Evolutionary conservation across 202 grass and related monocot species (phyloP).

Genomic region (Tripidium arundinaceum): DNA sequence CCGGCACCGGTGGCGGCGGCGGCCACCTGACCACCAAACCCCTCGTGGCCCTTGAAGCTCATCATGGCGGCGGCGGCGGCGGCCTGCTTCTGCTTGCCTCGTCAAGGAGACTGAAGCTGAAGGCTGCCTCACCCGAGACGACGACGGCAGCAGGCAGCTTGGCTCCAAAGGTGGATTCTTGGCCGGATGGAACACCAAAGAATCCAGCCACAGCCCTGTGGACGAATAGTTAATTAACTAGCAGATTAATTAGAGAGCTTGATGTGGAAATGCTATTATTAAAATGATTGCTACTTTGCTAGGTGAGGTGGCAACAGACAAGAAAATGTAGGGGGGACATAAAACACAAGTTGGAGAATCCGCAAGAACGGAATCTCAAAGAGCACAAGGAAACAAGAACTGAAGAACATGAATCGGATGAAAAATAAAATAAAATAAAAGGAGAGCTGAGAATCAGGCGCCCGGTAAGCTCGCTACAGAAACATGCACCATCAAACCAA

Average conservation of each 20-base stretch:
- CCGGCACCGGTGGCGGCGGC: background rate
- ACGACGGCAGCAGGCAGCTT: background rate
- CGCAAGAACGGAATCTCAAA: constrained; percentile 20
- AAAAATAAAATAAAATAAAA: background rate
- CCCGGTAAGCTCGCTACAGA: background rate
- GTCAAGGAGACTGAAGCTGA: background rate
- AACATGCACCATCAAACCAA: background rate
- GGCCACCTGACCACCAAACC: constrained; percentile 38
- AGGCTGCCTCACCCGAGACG: background rate
- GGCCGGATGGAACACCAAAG: background rate
- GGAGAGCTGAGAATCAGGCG: background rate
- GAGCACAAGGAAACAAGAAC: background rate
- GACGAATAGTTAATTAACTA: constrained; percentile 31
- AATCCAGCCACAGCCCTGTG: constrained; percentile 13
- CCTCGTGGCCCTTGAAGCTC: constrained; percentile 50
- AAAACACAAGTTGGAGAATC: constrained; percentile 3
- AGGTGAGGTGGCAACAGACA: background rate
- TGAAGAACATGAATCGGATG: background rate
- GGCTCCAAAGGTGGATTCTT: constrained; percentile 29
- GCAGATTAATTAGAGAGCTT: background rate
- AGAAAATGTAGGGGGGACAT: background rate
- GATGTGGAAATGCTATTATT: background rate
- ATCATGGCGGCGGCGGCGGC: constrained; percentile 19
- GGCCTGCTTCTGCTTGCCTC: background rate
- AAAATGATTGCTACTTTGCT: background rate